These are phyloP conservation scores for Dillenia suffruticosa DNA, from an alignment of 164 flowering plant genomes.

Conservation along the genomic window DNA sequence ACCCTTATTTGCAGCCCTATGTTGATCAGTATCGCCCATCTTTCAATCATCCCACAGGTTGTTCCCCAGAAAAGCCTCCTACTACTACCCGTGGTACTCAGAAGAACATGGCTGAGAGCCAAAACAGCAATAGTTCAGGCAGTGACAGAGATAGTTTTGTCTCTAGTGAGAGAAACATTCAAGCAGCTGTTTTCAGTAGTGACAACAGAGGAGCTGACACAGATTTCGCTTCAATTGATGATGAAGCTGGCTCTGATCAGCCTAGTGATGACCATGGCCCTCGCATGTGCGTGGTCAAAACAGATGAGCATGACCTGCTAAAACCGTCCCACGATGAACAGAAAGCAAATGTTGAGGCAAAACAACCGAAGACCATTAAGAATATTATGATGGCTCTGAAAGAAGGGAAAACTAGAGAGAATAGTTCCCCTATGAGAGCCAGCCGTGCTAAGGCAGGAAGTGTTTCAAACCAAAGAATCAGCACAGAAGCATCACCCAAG, in stretches of 20 bases:
- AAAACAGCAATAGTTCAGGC: conserved; percentile 72
- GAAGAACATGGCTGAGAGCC: conserved; percentile 71
- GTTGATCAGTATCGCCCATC: conserved; percentile 62
- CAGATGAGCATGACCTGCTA: conserved; percentile 29
- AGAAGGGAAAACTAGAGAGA: conserved; percentile 80
- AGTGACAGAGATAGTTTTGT: conserved; percentile 76
- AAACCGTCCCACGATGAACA: conserved; percentile 31
- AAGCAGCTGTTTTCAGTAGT: conserved; percentile 23
- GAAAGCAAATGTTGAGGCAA: conserved; percentile 33
- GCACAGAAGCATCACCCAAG: conserved; percentile 52
- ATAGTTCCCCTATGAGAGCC: conserved; percentile 82
- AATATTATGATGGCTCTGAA: conserved; percentile 70
- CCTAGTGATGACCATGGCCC: conserved; percentile 29
- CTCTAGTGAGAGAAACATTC: conserved; percentile 51
- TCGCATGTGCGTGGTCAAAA: conserved; percentile 15
- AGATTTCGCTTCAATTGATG: conserved; percentile 40
- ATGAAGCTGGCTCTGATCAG: conserved; percentile 40
- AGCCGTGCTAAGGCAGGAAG: conserved; percentile 43
- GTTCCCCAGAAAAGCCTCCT: conserved; percentile 53
- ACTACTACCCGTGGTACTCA: conserved; percentile 31
- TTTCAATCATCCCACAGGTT: conserved; percentile 25
- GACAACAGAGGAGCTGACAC: conserved; percentile 48
- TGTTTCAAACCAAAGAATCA: conserved; percentile 35
- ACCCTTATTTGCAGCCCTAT: conserved; percentile 89
- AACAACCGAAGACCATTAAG: conserved; percentile 69